Evolutionary conservation across 1,284 basidiomycete genomes (phyloP), one percentile per base, ranked within the genome.

Genomic region (Hemileia vastatrix): DNA sequence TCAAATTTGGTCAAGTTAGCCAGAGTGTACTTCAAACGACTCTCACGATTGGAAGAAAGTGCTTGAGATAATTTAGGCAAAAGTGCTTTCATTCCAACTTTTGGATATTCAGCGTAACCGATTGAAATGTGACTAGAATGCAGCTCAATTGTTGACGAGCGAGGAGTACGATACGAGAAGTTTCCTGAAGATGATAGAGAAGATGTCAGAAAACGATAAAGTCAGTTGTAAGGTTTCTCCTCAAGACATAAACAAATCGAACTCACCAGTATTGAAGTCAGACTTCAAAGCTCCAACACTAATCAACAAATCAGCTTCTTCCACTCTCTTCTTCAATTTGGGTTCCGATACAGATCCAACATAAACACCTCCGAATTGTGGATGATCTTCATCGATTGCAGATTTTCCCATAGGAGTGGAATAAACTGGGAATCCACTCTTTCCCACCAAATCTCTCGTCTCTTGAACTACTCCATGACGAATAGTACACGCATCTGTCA

Each of bases 331-430:
- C 74, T 84, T 85, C 68, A 93, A 81, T 15, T 79, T 79, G 0
- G 85, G 83, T 53, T 83, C 80, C 3, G 64, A 47, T 32, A 45
- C 57, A 5, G 61, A 62, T 55, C 53, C 58, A 50, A 65, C 45
- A 77, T 86, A 76, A 73, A 89, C 87, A 13, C 93, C 93, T 59
- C 91, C 91, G 76, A 87, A 96, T n/a, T 89, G 83, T 18, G 83
- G 81, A 64, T 87, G 84, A 50, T 81, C 80, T 77, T 96, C 94
- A 66, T 85, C 82, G 11, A 95, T 78, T 0, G 85, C 81, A 0
- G 85, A 83, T 77, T 94, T 94, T 47, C 90, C 92, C 91, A 94
- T 93, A 0, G 90, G 90, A 0, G 90, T 82, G 13, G 84, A 64
- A 21, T 68, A 71, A 11, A 72, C 67, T 13, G 71, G 66, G 32